phyloP scores from a whole-genome alignment of 2,329 filamentous ascomycete genomes.

The Chaetomiaceae sp. region DNA sequence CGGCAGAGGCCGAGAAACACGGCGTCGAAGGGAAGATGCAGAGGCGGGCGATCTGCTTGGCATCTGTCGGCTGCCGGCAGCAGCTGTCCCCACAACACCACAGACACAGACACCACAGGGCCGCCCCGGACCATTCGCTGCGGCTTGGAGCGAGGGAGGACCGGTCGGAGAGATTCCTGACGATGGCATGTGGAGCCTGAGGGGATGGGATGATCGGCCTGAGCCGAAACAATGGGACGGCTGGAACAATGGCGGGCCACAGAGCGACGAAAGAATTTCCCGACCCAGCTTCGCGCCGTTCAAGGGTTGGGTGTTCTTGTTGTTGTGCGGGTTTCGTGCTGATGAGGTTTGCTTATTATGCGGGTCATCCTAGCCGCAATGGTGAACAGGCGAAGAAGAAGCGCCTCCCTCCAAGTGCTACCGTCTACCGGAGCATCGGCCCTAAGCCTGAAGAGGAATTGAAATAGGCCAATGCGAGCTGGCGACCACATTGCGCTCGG shows the following conservation, averaged over 20 bases:
- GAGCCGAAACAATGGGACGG: no score
- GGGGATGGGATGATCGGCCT: background rate
- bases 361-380: background rate
- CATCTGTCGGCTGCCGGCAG: slow-evolving; percentile 2
- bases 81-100: background rate
- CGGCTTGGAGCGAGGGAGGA: no score
- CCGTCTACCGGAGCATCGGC: background rate
- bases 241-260: no score
- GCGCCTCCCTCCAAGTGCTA: no score
- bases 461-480: background rate
- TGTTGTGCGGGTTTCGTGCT: background rate
- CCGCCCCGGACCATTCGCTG: background rate
- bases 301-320: no score
- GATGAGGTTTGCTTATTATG: background rate
- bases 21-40: no score
- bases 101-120: no score
- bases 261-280: no score
- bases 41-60: background rate
- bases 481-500: slow-evolving; percentile 13
- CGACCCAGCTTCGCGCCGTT: no score
- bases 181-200: background rate
- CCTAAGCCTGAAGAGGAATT: background rate
- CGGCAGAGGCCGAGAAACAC: background rate
- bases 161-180: background rate
- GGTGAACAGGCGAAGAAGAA: background rate